These are phyloP conservation scores for Cymbidium sinense DNA, from an alignment of 106 monocot genomes.

Conservation along the genomic window DNA sequence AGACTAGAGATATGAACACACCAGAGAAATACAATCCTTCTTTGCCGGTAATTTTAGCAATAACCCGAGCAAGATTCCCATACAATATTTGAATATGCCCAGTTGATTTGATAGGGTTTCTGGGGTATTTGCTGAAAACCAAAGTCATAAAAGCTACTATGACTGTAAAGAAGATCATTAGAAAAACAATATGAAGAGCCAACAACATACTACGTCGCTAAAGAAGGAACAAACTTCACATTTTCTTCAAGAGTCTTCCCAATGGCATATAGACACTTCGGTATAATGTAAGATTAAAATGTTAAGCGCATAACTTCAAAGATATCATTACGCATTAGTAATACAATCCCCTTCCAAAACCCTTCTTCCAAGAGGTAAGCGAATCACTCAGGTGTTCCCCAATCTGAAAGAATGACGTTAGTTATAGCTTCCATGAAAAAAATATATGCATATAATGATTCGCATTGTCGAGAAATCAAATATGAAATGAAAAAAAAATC, in stretches of 20 bases:
- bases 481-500: background rate
- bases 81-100: conserved; percentile 95
- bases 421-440: too few species aligned
- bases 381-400: too few species aligned
- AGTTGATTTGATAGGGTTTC: conserved; percentile 87
- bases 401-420: too few species aligned
- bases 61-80: conserved; percentile 97
- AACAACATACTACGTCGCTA: conserved; percentile 65
- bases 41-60: conserved; percentile 99
- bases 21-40: too few species aligned
- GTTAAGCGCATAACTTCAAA: too few species aligned
- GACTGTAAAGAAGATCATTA: background rate
- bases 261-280: too few species aligned
- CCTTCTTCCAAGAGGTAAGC: conserved; percentile 77
- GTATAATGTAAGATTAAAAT: too few species aligned
- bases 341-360: conserved; percentile 82
- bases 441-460: too few species aligned
- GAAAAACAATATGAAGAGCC: background rate
- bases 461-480: background rate
- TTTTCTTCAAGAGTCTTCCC: too few species aligned
- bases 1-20: too few species aligned
- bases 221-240: too few species aligned
- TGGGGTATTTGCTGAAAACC: too few species aligned
- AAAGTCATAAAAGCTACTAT: background rate
- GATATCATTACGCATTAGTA: conserved; percentile 46